Evolutionary conservation across 306 rosid species (phyloP).

Genomic region (Prunus davidiana): DNA sequence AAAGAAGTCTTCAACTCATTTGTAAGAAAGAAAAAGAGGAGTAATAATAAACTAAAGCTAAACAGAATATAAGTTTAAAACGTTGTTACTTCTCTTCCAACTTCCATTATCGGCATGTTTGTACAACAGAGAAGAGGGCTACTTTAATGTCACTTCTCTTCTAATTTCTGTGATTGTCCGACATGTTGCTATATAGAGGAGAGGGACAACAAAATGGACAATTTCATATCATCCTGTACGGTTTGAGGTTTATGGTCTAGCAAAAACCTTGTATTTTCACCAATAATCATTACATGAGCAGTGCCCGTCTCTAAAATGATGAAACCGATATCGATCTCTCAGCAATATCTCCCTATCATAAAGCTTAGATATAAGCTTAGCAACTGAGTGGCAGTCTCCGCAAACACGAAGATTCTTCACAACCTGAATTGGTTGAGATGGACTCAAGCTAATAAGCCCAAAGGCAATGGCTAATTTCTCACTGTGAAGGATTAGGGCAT

Average conservation of each 20-base stretch:
- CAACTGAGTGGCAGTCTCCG: conserved; percentile 55
- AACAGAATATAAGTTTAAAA: neutral
- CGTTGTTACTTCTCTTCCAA: neutral
- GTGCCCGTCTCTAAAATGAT: conserved; percentile 52
- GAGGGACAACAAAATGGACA: neutral
- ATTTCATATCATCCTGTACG: neutral
- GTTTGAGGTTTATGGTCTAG: neutral
- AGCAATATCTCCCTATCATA: conserved; percentile 50
- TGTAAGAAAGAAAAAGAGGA: neutral
- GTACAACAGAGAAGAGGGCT: neutral
- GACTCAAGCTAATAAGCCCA: conserved; percentile 45
- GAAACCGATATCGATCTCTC: conserved; percentile 63
- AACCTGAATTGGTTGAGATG: conserved; percentile 55
- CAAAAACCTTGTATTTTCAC: conserved; percentile 28
- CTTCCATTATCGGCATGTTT: neutral
- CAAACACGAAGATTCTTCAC: conserved; percentile 71
- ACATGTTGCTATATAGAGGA: neutral
- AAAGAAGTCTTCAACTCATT: no score
- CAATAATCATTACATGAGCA: conserved; percentile 67
- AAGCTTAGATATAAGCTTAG: conserved; percentile 53
- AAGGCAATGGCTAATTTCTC: conserved; percentile 65
- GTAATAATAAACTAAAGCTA: neutral
- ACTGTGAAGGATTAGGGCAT: conserved; percentile 49
- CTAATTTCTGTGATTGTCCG: neutral
- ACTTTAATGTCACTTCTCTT: no score